A percentile compares a stretch with the other conserved stretches of the same genome.
These are phyloP conservation scores for Cladosporium sp. DNA, from an alignment of 2,329 filamentous ascomycete species.

Conservation along the genomic window DNA sequence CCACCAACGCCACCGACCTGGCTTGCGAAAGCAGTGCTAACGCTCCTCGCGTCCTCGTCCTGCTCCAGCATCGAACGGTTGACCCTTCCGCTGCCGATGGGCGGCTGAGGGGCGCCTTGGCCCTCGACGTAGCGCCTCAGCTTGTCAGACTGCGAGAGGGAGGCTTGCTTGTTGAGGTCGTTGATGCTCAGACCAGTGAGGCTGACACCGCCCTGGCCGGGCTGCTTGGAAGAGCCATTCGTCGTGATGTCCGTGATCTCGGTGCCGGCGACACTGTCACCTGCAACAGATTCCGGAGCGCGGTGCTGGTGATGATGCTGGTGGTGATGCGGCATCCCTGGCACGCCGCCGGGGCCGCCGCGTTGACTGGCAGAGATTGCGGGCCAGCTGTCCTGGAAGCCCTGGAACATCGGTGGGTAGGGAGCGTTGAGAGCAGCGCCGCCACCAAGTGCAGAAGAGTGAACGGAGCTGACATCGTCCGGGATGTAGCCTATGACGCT, in stretches of 20 bases:
- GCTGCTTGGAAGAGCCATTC: conserved; percentile 62
- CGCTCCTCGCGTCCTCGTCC: conserved; percentile 93
- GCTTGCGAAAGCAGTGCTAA: conserved; percentile 95
- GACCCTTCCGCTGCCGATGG: conserved; percentile 48
- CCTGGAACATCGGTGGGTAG: conserved; percentile 93
- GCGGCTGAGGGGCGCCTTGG: conserved; percentile 50
- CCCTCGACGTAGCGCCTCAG: conserved; percentile 89
- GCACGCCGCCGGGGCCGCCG: conserved; percentile 54
- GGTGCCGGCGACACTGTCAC: conserved; percentile 87
- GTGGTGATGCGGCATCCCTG: conserved; percentile 8
- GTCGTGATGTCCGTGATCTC: conserved; percentile 83
- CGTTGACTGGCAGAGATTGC: conserved; percentile 54
- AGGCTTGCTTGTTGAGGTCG: conserved; percentile 66
- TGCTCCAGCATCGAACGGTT: conserved; percentile 47
- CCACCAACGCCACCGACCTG: conserved; percentile 63
- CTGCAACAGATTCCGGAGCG: conserved; percentile 65
- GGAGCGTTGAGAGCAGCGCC: conserved; percentile 56
- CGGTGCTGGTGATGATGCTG: conserved; percentile 15
- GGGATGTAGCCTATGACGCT: conserved; percentile 95
- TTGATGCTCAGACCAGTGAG: conserved; percentile 77
- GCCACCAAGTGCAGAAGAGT: conserved; percentile 86
- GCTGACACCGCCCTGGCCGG: conserved; percentile 75
- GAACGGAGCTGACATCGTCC: conserved; percentile 93
- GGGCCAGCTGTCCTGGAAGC: conserved; percentile 89
- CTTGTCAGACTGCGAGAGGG: conserved; percentile 79